A percentile compares a stretch with the other conserved stretches of the same genome.
Evolutionary conservation across 1,139 yeast species (phyloP).

Genomic region (Pichia sp.): DNA sequence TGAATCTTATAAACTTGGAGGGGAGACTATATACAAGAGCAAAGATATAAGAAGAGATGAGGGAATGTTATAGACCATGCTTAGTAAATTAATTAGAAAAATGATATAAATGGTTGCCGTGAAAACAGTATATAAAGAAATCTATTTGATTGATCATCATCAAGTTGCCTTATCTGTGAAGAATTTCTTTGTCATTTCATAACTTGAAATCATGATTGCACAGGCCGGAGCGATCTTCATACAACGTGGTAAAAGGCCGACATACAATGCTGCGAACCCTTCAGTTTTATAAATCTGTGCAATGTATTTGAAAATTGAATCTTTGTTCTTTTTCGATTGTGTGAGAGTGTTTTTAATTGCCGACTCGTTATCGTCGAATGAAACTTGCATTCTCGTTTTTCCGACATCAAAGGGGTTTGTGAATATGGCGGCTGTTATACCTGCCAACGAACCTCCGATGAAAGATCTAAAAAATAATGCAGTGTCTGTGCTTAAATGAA

Average conservation of each 20-base stretch:
- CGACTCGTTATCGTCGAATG: slow-evolving; percentile 26
- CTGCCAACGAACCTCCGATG: slow-evolving; percentile 81
- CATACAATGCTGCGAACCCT: slow-evolving; percentile 75
- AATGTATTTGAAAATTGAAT: slow-evolving; percentile 67
- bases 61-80: slow-evolving; percentile 3
- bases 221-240: slow-evolving; percentile 95
- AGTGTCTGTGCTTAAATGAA: slow-evolving; percentile 16
- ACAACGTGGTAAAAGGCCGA: slow-evolving; percentile 83
- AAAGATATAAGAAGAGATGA: neutral
- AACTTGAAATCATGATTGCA: slow-evolving; percentile 97
- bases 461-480: slow-evolving; percentile 72
- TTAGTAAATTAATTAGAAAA: slow-evolving; percentile 2
- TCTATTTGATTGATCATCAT: no score
- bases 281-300: slow-evolving; percentile 61
- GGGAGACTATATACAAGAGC: neutral
- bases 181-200: slow-evolving; percentile 81
- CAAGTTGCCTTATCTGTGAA: slow-evolving; percentile 34
- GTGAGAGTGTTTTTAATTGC: slow-evolving; percentile 15
- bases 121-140: no score
- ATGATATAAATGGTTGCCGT: no score
- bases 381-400: slow-evolving; percentile 85
- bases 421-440: slow-evolving; percentile 77
- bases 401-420: slow-evolving; percentile 99
- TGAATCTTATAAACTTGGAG: neutral
- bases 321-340: slow-evolving; percentile 18